Evolutionary conservation across 2,329 filamentous ascomycete species (phyloP).

Genomic region (Plenodomus lindquistii): DNA sequence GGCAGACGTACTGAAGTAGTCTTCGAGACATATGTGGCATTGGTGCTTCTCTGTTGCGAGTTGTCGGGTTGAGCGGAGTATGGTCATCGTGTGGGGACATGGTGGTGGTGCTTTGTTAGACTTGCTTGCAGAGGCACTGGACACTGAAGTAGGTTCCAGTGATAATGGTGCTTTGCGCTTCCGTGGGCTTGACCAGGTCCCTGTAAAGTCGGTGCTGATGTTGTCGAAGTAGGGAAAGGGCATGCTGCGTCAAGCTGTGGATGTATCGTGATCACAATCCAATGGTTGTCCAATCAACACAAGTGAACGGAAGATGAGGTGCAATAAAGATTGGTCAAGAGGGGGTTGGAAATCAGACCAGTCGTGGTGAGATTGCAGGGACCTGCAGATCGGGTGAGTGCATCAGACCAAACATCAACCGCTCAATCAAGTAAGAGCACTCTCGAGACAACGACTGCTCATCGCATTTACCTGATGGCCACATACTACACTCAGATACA

Average conservation of each 20-base stretch:
- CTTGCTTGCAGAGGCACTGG: background rate
- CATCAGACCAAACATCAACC: too few relatives aligned
- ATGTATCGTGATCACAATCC: too few relatives aligned
- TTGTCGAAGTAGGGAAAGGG: conserved; percentile 12
- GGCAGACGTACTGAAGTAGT: conserved; percentile 10
- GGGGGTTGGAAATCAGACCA: too few relatives aligned
- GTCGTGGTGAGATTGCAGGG: too few relatives aligned
- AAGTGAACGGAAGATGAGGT: too few relatives aligned
- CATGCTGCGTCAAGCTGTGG: background rate
- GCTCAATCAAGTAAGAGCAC: too few relatives aligned
- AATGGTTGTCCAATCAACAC: too few relatives aligned
- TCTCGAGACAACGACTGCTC: too few relatives aligned
- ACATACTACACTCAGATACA: too few relatives aligned
- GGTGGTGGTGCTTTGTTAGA: background rate
- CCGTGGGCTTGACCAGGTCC: conserved; percentile 6
- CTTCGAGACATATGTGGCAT: conserved; percentile 17
- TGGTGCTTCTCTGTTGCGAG: conserved; percentile 5
- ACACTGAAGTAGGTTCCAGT: background rate
- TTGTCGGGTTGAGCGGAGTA: conserved; percentile 8
- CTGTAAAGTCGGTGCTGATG: conserved; percentile 9
- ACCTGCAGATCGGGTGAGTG: too few relatives aligned
- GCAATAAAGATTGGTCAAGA: too few relatives aligned
- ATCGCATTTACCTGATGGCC: background rate
- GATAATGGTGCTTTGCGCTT: conserved; percentile 1
- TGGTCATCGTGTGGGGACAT: conserved; percentile 14